Base-by-base conservation (phyloP, 140 eudicot species). In the Senecio squalidus region DNA sequence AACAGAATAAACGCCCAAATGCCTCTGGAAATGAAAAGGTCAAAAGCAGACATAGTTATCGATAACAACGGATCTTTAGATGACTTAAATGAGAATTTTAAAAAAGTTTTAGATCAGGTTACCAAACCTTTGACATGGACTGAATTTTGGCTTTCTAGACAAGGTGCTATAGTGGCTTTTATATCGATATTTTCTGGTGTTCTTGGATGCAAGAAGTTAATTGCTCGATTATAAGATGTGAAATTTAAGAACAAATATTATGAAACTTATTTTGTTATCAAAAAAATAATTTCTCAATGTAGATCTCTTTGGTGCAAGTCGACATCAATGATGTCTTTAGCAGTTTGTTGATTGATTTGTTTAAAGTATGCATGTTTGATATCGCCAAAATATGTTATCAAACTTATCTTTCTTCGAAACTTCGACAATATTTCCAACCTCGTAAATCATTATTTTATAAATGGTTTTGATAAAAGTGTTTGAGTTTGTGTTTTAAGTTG, bases 1-100 rank as follows among this genome's bases (percentile, higher is more conserved):
- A 84, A 78, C 82, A 77, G 88, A 83, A 88, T 92, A 68, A 71
- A 82, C 51, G 85, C 99, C 24, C 99, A 87, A 66, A 92, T 88
- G 87, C 79, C 99, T 55, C 77, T 92, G 31, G 95, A 84, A 69
- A 28, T 74, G 40, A 92, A 92, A 36, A 82, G 73, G 60, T 51
- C 82, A 22, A 84, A 80, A 68, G 99, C 95, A 4, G 96, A 87
- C 34, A 60, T 77, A 67, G 78, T 82, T 66, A 84, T 88, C 5
- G 87, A 88, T 70, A 92, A 87, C 64, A 74, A 72, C 1, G 86
- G 96, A 58, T 84, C 89, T 9, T 41, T 84, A 3, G 95, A 75
- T 28, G 86, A 84, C 55, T 70, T 84, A 55, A 59, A 79, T 28
- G 89, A 84, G 64, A 72, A 34, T 20, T 84, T 88, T 60, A 44